Conservation (phyloP, 805 yeast species). For the Candida tammaniensis region DNA sequence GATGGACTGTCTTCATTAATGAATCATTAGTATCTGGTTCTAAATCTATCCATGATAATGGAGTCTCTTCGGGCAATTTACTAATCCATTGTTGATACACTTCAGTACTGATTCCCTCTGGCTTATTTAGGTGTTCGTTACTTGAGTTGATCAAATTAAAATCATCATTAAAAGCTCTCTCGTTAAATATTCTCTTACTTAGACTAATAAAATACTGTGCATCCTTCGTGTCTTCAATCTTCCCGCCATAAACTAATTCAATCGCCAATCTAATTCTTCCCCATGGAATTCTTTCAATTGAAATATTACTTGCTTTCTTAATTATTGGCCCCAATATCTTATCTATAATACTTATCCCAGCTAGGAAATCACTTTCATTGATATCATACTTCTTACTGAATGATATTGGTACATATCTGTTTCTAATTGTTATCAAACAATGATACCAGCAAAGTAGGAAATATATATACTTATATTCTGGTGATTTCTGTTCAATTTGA, state of each 20-base stretch:
- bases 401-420: constrained; percentile 61
- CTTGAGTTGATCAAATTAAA: constrained; percentile 42
- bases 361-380: constrained; percentile 65
- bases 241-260: constrained; percentile 65
- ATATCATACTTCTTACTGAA: constrained; percentile 64
- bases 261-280: constrained; percentile 34
- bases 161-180: constrained; percentile 35
- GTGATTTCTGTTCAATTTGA: constrained; percentile 23
- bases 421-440: constrained; percentile 55
- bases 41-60: constrained; percentile 55
- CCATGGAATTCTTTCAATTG: constrained; percentile 32
- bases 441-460: constrained; percentile 72
- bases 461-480: constrained; percentile 45
- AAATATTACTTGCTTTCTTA: constrained; percentile 29
- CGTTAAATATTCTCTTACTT: constrained; percentile 37
- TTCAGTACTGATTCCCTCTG: constrained; percentile 42
- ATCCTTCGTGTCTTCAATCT: constrained; percentile 46
- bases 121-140: constrained; percentile 31
- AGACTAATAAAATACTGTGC: constrained; percentile 28
- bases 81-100: constrained; percentile 49
- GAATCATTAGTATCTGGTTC: constrained; percentile 40
- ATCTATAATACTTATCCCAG: constrained; percentile 45
- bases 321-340: constrained; percentile 34
- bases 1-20: constrained; percentile 17
- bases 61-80: constrained; percentile 49